Base-by-base conservation (phyloP, 768 basidiomycete species). In the Collybia sordida region DNA sequence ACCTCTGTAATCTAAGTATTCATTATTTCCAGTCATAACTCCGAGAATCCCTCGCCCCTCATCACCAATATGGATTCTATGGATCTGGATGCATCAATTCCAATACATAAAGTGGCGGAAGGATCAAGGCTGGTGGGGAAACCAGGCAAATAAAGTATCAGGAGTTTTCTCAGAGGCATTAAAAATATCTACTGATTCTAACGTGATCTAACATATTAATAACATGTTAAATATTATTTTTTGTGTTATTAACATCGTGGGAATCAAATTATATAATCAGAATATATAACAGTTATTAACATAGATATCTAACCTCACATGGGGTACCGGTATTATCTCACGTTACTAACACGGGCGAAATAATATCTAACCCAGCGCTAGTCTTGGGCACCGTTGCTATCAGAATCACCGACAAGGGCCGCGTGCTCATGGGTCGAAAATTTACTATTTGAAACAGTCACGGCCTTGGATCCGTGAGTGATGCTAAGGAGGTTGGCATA, bases 351-450 rank as follows among this genome's bases (percentile, higher is more conserved):
- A n/a, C n/a, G n/a, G n/a, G n/a, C n/a, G n/a, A n/a, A n/a, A n/a
- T n/a, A n/a, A n/a, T n/a, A n/a, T n/a, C n/a, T n/a, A n/a, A n/a
- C n/a, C n/a, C n/a, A n/a, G n/a, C n/a, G n/a, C n/a, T n/a, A n/a
- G n/a, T n/a, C 66, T 53, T 72, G 65, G 27, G 67, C 61, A n/a
- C 69, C 68, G 46, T 74, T 74, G 63, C 53, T 71, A 59, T 74
- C 73, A 18, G 70, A 72, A 64, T 74, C 73, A 6, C 73, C 73
- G 42, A 74, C 62, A 36, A 78, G 70, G 12, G 68, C 70, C 18
- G 57, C 71, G 54, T 78, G 77, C 70, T 70, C 77, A 67, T 78
- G 77, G 50, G 64, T 63, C 54, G 72, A 66, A 46, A 76, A 61
- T 62, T 69, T 69, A 62, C 61, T 64, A 63, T 75, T 63, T 57